Percentiles rank a stretch among this genome's conserved stretches.
Conservation (phyloP, 768 basidiomycete species). For the Hysterangium stoloniferum region DNA sequence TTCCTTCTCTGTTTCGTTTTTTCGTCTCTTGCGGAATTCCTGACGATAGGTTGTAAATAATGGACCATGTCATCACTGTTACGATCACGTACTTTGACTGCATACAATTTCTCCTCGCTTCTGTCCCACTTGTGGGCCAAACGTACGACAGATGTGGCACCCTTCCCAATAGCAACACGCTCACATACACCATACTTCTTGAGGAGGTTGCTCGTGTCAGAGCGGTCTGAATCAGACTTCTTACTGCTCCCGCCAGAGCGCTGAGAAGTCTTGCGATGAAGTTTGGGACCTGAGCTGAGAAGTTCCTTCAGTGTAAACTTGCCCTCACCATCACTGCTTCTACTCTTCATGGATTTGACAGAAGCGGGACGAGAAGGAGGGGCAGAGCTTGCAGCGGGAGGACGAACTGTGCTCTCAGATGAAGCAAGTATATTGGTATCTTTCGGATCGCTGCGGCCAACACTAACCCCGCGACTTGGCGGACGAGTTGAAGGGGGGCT, state of each 20-base stretch:
- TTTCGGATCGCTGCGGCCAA: constrained; percentile 26
- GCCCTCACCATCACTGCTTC: constrained; percentile 46
- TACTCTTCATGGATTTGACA: constrained; percentile 37
- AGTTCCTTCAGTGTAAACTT: constrained; percentile 85
- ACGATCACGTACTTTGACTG: constrained; percentile 75
- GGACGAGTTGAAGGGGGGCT: constrained; percentile 57
- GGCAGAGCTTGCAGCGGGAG: constrained; percentile 18
- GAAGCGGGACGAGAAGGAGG: constrained; percentile 33
- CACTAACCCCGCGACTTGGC: constrained; percentile 45
- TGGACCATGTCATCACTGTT: background rate
- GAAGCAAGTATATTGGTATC: constrained; percentile 11
- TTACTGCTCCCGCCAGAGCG: constrained; percentile 56
- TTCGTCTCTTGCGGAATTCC: constrained; percentile 97
- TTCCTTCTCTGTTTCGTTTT: constrained; percentile 98
- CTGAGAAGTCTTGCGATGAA: constrained; percentile 62
- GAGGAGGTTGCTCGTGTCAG: constrained; percentile 45
- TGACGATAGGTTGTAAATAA: constrained; percentile 24
- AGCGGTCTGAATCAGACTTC: constrained; percentile 63
- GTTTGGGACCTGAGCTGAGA: constrained; percentile 64
- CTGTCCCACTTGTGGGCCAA: constrained; percentile 99
- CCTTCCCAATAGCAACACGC: constrained; percentile 94
- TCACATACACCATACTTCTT: constrained; percentile 98
- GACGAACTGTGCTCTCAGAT: constrained; percentile 6
- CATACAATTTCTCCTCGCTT: constrained; percentile 92
- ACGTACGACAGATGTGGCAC: constrained; percentile 94